These are phyloP conservation scores for Phalaenopsis equestris DNA, from an alignment of 106 monocot species.

Conservation along the genomic window DNA sequence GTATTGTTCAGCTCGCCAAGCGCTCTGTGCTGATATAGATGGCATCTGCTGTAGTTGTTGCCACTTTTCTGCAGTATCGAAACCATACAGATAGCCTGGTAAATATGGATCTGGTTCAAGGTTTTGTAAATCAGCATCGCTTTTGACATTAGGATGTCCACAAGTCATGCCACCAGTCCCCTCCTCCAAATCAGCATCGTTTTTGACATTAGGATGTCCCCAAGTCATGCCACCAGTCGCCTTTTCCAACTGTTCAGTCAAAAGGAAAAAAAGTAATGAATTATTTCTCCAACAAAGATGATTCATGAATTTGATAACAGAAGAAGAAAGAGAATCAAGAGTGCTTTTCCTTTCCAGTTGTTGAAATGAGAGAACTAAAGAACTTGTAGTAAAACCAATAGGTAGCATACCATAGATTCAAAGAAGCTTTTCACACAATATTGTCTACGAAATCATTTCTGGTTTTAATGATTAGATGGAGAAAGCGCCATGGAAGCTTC, in stretches of 20 bases:
- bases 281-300: neutral
- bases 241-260: constrained; percentile 44
- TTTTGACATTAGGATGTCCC: constrained; percentile 43
- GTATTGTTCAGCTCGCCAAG: constrained; percentile 6
- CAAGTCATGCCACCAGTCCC: constrained; percentile 52
- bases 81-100: neutral
- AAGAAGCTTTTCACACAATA: neutral
- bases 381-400: neutral
- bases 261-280: neutral
- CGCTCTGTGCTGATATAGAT: constrained; percentile 1
- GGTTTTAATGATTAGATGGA: neutral
- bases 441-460: neutral
- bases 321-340: neutral
- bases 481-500: too few species aligned
- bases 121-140: too few species aligned
- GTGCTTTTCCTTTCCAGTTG: neutral
- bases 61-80: constrained; percentile 1
- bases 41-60: neutral
- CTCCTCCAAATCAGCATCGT: constrained; percentile 33
- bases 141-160: constrained; percentile 32
- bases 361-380: neutral
- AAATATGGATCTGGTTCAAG: neutral
- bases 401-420: too few species aligned
- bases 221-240: constrained; percentile 50
- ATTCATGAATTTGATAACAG: neutral